A percentile compares a stretch with the other conserved stretches of the same genome.
Evolutionary conservation across 768 basidiomycete genomes (phyloP).

Genomic region (Fibroporia radiculosa): DNA sequence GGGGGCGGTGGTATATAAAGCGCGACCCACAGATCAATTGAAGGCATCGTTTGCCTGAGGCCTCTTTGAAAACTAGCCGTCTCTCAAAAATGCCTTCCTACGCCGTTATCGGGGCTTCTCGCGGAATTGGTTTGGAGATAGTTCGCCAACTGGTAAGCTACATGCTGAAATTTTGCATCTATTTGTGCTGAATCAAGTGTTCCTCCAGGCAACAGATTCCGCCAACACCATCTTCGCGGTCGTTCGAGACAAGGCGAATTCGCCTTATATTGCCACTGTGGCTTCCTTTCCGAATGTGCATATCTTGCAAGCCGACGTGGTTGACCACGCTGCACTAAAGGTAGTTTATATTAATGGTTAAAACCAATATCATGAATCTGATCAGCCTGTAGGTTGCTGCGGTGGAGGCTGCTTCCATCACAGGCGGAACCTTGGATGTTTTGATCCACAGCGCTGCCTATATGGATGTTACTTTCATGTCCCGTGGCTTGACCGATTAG

Average conservation of each 20-base stretch:
- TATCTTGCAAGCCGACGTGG: constrained; percentile 30
- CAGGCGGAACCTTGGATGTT: constrained; percentile 27
- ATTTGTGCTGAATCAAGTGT: neutral
- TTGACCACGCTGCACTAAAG: constrained; percentile 20
- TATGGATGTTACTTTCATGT: constrained; percentile 6
- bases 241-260: constrained; percentile 11
- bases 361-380: neutral
- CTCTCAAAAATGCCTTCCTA: constrained; percentile 16
- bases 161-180: neutral
- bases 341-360: neutral
- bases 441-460: constrained; percentile 31
- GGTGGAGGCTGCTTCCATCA: constrained; percentile 17
- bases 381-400: constrained; percentile 21
- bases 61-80: constrained; percentile 7
- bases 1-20: too few species aligned
- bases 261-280: constrained; percentile 7
- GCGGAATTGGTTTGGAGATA: constrained; percentile 16
- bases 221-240: constrained; percentile 17
- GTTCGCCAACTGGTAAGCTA: constrained; percentile 9
- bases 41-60: constrained; percentile 13
- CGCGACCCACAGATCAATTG: too few species aligned
- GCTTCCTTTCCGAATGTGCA: constrained; percentile 20
- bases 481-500: constrained; percentile 2
- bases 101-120: constrained; percentile 17
- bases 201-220: neutral